Evolutionary conservation across 1,284 basidiomycete genomes (phyloP), one percentile per base, ranked within the genome.

Genomic region (Leccinum fallax): DNA sequence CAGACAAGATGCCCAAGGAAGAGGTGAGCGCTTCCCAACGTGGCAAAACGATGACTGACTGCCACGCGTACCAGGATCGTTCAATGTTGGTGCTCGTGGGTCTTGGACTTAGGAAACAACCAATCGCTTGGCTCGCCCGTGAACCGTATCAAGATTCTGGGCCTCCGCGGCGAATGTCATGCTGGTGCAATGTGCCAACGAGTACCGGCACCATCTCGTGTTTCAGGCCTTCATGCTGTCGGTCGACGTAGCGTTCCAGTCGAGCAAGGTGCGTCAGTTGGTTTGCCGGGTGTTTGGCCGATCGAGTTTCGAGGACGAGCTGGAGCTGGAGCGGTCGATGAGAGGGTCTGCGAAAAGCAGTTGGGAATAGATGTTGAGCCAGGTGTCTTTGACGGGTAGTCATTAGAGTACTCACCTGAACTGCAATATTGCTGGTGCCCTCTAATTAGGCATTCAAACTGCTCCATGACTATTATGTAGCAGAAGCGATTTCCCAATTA

Each of bases 121-220:
- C 89, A 93, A 72, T 79, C 83, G 1, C 84, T 94, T 28, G 91
- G 91, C 21, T 91, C 90, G 3, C 93, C 93, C 0, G 90, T 93
- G 1, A 94, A 95, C 69, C 85, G 93, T 21, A 88, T 96, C 74
- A 94, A 92, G 73, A 90, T 94, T 59, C 66, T 86, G 85, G 82
- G 90, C 26, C 26, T 26, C 26, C 26, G 26, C 30, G 30, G 30
- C 30, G 30, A 65, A 77, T 40, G 77, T 84, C 21, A 69, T 78
- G 10, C 60, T 83, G 52, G 52, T 66, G 5, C 75, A 77, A 64
- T 82, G 80, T 28, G 26, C 53, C 5, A 72, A 72, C 40, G 85
- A 85, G 68, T 83, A 82, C 66, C 81, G 76, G 69, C 77, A 78
- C 55, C 79, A 90, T 68, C 49, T 84, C 28, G 62, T 80, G 15